These are phyloP conservation scores for Starmerella asiatica DNA, from an alignment of 805 yeast species.

Conservation along the genomic window DNA sequence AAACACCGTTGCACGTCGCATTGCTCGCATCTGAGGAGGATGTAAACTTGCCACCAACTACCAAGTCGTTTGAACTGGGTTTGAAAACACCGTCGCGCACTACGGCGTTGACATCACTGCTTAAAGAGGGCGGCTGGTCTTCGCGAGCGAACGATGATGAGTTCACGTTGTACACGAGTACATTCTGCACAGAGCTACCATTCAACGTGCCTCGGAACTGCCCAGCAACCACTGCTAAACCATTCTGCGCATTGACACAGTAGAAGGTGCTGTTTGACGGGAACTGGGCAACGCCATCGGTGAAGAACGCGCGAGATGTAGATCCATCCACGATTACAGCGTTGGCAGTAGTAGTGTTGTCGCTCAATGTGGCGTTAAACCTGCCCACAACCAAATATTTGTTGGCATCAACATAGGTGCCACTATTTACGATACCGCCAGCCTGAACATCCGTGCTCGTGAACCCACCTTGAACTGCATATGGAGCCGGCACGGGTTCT, in stretches of 20 bases:
- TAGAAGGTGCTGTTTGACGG: background rate
- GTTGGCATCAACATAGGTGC: constrained; percentile 35
- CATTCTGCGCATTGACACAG: constrained; percentile 7
- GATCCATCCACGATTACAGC: constrained; percentile 21
- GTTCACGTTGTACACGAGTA: constrained; percentile 4
- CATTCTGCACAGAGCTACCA: background rate
- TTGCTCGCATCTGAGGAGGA: background rate
- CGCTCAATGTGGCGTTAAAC: constrained; percentile 30
- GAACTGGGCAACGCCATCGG: background rate
- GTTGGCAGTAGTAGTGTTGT: constrained; percentile 22
- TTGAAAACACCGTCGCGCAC: constrained; percentile 5
- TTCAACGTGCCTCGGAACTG: constrained; percentile 1
- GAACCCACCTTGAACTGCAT: background rate
- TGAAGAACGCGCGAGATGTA: background rate
- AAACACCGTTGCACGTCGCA: constrained; percentile 30
- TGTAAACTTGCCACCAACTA: constrained; percentile 12
- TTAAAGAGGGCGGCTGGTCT: constrained; percentile 10
- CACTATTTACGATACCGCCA: constrained; percentile 20
- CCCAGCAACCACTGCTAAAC: constrained; percentile 16
- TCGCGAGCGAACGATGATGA: background rate
- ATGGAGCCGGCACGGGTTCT: background rate
- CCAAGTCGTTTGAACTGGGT: constrained; percentile 10
- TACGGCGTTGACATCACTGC: background rate
- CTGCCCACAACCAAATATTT: constrained; percentile 48
- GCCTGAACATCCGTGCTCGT: background rate